Evolutionary conservation across 2,329 filamentous ascomycete genomes (phyloP).

Genomic region (Fusarium oligoseptatum): DNA sequence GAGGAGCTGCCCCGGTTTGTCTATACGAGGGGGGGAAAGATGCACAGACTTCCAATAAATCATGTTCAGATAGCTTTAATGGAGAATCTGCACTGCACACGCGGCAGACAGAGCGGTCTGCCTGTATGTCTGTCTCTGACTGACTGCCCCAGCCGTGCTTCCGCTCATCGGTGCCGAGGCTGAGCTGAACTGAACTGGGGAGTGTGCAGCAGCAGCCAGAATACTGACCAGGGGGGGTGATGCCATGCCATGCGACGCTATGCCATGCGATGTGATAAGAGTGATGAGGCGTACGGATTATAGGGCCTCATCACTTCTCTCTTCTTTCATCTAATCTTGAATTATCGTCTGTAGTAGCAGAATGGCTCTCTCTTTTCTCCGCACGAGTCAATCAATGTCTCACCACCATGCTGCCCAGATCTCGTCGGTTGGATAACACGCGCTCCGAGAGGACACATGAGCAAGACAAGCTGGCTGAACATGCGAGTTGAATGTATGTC

Average conservation of each 20-base stretch:
- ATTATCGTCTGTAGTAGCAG: slow-evolving; percentile 3
- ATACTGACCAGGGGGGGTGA: not conserved
- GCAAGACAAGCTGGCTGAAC: not conserved
- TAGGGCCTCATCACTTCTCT: slow-evolving; percentile 36
- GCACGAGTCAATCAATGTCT: slow-evolving; percentile 11
- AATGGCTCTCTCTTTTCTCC: slow-evolving; percentile 2
- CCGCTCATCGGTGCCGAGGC: slow-evolving; percentile 24
- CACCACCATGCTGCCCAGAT: slow-evolving; percentile 22
- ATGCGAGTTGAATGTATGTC: not conserved
- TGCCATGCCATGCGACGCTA: slow-evolving; percentile 15
- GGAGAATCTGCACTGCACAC: slow-evolving; percentile 6
- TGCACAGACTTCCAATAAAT: slow-evolving; percentile 4
- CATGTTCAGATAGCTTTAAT: not conserved
- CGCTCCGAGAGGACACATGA: not conserved
- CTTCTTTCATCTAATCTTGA: slow-evolving; percentile 13
- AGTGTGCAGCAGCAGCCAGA: not conserved
- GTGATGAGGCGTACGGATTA: slow-evolving; percentile 39
- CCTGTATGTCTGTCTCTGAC: not conserved
- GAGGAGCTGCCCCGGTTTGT: slow-evolving; percentile 5
- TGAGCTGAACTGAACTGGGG: slow-evolving; percentile 26
- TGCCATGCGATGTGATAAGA: slow-evolving; percentile 21
- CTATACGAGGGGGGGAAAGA: slow-evolving; percentile 3
- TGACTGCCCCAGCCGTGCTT: slow-evolving; percentile 18
- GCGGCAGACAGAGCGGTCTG: slow-evolving; percentile 11
- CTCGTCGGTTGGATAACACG: not conserved